These are phyloP conservation scores for Maudiozyma saulgeensis DNA, from an alignment of 805 yeast species.

Conservation along the genomic window DNA sequence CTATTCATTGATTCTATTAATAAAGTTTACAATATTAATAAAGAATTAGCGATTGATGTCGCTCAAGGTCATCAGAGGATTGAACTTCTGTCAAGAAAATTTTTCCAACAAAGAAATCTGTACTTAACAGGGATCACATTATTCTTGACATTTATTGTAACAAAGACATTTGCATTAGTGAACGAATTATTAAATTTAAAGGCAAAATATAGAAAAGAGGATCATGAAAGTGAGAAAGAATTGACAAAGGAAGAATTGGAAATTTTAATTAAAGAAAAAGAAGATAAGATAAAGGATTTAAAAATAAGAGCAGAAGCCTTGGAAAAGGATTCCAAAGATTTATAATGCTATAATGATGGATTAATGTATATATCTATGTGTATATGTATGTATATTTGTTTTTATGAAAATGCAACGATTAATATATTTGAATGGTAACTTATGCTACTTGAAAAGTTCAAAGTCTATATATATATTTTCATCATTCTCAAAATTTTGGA, in stretches of 20 bases:
- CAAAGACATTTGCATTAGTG: constrained; percentile 74
- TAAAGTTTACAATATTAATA: constrained; percentile 60
- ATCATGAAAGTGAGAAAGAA: neutral
- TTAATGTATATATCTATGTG: neutral
- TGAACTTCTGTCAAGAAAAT: constrained; percentile 82
- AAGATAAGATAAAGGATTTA: constrained; percentile 54
- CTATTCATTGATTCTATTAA: constrained; percentile 83
- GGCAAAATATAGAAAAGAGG: constrained; percentile 36
- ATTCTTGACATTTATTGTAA: constrained; percentile 75
- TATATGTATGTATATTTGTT: neutral
- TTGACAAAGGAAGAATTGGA: constrained; percentile 32
- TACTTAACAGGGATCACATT: constrained; percentile 92
- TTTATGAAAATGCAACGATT: neutral
- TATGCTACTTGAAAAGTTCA: constrained; percentile 7
- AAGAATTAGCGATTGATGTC: constrained; percentile 36
- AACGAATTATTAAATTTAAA: constrained; percentile 58
- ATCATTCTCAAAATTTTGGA: constrained; percentile 13
- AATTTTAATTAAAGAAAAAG: constrained; percentile 46
- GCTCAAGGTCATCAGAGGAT: constrained; percentile 45
- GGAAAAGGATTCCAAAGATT: constrained; percentile 38
- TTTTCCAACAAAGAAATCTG: constrained; percentile 94
- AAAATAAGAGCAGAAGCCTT: constrained; percentile 66
- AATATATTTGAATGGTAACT: neutral
- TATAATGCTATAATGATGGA: neutral
- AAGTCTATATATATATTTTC: constrained; percentile 16